These are phyloP conservation scores for Fusarium cyanostomum DNA, from an alignment of 2,329 filamentous ascomycete species.

Conservation along the genomic window DNA sequence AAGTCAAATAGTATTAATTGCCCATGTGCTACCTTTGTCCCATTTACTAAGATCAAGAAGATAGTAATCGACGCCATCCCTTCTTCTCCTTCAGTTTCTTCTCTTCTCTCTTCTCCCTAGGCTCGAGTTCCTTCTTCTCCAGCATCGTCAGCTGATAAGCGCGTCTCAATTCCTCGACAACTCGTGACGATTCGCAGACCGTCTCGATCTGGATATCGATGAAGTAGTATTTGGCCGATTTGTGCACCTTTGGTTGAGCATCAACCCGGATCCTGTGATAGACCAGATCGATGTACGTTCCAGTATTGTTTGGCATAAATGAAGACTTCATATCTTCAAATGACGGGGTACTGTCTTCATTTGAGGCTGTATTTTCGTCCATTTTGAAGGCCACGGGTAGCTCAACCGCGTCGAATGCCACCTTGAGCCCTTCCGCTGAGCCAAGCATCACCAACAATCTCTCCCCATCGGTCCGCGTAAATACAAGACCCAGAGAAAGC, in stretches of 20 bases:
- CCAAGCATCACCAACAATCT: constrained; percentile 9
- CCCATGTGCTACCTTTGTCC: too few relatives aligned
- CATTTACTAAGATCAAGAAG: neutral
- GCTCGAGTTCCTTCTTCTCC: neutral
- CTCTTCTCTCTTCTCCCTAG: neutral
- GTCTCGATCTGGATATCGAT: constrained; percentile 5
- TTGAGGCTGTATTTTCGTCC: neutral
- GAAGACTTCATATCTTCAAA: neutral
- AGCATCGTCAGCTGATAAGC: neutral
- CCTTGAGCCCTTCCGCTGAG: neutral
- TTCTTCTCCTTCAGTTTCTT: neutral
- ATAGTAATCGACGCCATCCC: neutral
- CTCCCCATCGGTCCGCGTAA: constrained; percentile 5
- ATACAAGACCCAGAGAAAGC: neutral
- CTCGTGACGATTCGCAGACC: neutral
- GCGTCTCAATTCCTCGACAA: neutral
- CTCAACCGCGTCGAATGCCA: constrained; percentile 4
- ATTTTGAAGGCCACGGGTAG: neutral
- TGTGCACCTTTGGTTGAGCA: constrained; percentile 1
- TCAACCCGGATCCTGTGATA: constrained; percentile 2
- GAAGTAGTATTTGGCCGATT: constrained; percentile 8
- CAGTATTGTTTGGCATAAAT: neutral
- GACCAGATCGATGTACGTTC: neutral
- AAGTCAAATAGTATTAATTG: too few relatives aligned
- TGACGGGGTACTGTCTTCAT: neutral